A percentile compares a stretch with the other conserved stretches of the same genome.
Evolutionary conservation across 192 early-diverging fungal species (phyloP).

Genomic region (Allomyces macrogynus): DNA sequence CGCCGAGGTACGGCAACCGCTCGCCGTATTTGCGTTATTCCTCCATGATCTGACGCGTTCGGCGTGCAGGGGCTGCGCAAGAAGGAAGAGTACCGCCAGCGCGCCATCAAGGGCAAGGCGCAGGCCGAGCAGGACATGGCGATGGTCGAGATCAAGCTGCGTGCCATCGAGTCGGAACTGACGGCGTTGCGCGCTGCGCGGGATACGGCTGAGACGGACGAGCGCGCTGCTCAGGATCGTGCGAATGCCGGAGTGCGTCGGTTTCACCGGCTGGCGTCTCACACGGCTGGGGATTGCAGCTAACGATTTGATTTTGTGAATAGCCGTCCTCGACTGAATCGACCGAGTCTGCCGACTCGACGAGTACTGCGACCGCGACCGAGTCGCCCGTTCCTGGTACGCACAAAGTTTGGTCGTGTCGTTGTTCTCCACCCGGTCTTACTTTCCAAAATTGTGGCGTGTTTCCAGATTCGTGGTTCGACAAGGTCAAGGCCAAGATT

Average conservation of each 20-base stretch:
- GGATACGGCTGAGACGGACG: conserved; percentile 9
- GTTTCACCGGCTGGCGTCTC: too few species aligned
- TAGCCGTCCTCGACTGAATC: too few species aligned
- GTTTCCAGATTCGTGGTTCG: too few species aligned
- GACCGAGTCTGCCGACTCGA: too few species aligned
- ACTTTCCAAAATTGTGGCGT: too few species aligned
- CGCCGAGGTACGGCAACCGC: conserved; percentile 4
- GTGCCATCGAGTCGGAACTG: conserved; percentile 7
- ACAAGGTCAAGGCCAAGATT: conserved; percentile 3
- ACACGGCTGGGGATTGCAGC: too few species aligned
- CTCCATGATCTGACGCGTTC: conserved; percentile 3
- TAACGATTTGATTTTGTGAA: too few species aligned
- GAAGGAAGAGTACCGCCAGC: conserved; percentile 1
- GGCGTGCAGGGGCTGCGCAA: conserved; percentile 1
- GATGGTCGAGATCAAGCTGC: conserved; percentile 9
- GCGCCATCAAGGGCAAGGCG: not conserved
- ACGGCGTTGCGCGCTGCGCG: conserved; percentile 8
- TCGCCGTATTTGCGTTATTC: not conserved
- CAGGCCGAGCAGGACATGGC: conserved; percentile 4
- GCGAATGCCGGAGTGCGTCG: conserved; percentile 3
- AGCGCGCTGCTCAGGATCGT: conserved; percentile 10
- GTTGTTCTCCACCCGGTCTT: too few species aligned
- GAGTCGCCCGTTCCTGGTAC: too few species aligned
- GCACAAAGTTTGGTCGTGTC: too few species aligned
- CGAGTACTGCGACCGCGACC: too few species aligned